Percentiles rank a stretch among this genome's conserved stretches.
Evolutionary conservation across 73 alveolate species (phyloP).

Genomic region (Durusdinium trenchii): DNA sequence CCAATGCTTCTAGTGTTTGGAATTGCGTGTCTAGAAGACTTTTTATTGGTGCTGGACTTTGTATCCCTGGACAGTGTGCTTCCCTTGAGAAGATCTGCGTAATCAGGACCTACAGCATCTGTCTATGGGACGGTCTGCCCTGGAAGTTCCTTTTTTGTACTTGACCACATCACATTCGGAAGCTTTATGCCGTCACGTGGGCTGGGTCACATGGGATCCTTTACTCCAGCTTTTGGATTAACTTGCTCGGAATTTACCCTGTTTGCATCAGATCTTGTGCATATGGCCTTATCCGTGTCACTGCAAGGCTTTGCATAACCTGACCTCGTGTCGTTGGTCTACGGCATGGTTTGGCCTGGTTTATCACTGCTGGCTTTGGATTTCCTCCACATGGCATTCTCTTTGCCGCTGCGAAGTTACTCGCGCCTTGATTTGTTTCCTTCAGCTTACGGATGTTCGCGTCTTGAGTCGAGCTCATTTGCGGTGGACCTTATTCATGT

Average conservation of each 20-base stretch:
- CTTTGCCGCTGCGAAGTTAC: background rate
- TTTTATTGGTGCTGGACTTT: slow-evolving; percentile 41
- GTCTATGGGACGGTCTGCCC: slow-evolving; percentile 40
- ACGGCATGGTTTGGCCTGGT: slow-evolving; percentile 46
- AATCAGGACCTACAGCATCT: slow-evolving; percentile 1
- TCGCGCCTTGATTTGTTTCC: background rate
- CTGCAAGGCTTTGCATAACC: slow-evolving; percentile 2
- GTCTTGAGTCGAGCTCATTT: background rate
- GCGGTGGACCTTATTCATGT: slow-evolving; percentile 65
- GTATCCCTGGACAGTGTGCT: slow-evolving; percentile 39
- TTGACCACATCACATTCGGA: slow-evolving; percentile 70
- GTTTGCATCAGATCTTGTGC: slow-evolving; percentile 46
- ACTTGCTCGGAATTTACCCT: slow-evolving; percentile 33
- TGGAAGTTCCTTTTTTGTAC: slow-evolving; percentile 22
- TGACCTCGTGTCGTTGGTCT: slow-evolving; percentile 14
- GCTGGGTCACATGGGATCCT: slow-evolving; percentile 15
- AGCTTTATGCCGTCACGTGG: slow-evolving; percentile 35
- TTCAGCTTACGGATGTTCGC: slow-evolving; percentile 55
- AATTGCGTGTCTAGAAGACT: background rate
- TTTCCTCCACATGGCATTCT: slow-evolving; percentile 57
- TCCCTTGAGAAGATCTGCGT: background rate
- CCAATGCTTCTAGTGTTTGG: background rate
- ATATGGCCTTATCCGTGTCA: slow-evolving; percentile 49
- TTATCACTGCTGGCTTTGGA: background rate
- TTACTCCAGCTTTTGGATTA: slow-evolving; percentile 34